Percentiles rank a stretch among this genome's conserved stretches.
These are phyloP conservation scores for Salix dunnii DNA, from an alignment of 345 rosid genomes.

Conservation along the genomic window DNA sequence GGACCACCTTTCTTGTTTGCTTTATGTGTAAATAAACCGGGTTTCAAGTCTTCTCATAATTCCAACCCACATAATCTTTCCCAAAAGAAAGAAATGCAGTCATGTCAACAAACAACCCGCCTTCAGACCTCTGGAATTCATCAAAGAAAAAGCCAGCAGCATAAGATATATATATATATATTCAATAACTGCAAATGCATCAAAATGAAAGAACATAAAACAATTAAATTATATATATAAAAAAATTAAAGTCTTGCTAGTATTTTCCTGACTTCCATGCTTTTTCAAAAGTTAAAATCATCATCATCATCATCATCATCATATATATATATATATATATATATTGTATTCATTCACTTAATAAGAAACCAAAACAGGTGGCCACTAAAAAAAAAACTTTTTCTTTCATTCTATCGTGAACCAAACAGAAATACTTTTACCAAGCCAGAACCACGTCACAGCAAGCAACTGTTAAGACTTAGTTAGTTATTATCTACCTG, in stretches of 20 bases:
- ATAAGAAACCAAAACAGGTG: too few relatives aligned
- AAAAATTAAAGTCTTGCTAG: neutral
- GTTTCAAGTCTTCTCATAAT: slow-evolving; percentile 84
- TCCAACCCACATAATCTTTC: slow-evolving; percentile 80
- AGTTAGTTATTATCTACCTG: neutral
- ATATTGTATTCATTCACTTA: too few relatives aligned
- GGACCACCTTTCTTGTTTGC: slow-evolving; percentile 61
- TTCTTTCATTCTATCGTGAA: neutral
- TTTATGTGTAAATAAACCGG: slow-evolving; percentile 86
- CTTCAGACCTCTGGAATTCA: slow-evolving; percentile 73
- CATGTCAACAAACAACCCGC: slow-evolving; percentile 88
- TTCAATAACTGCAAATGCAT: neutral
- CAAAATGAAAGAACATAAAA: neutral
- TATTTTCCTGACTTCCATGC: too few relatives aligned
- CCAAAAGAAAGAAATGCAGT: slow-evolving; percentile 89
- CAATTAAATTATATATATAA: too few relatives aligned
- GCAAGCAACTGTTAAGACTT: neutral
- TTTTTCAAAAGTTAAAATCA: too few relatives aligned
- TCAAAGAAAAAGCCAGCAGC: neutral
- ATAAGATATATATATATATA: too few relatives aligned
- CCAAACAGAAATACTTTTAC: neutral
- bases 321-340: too few relatives aligned
- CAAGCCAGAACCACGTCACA: neutral
- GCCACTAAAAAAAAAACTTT: too few relatives aligned
- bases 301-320: too few relatives aligned